Conservation (phyloP, 2,329 filamentous ascomycete species). For the Herpomyces periplanetae region DNA sequence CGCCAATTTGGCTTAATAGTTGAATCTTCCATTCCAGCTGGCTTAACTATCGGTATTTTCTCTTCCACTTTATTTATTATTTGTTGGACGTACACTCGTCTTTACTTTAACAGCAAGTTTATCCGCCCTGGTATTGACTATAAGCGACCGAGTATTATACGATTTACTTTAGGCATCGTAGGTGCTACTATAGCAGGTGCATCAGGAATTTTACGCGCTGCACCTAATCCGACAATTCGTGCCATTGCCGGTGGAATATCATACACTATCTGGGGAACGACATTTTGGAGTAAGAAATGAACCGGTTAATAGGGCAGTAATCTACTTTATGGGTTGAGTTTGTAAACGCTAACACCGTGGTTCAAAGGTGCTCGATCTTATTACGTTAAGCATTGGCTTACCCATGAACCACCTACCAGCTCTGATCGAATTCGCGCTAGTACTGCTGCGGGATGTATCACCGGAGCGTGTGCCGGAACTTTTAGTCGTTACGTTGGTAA, state of each 20-base stretch:
- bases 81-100: constrained; percentile 12
- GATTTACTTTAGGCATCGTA: constrained; percentile 16
- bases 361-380: constrained; percentile 1
- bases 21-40: too few species aligned
- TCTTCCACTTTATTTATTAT: constrained; percentile 2
- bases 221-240: constrained; percentile 24
- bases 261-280: constrained; percentile 37
- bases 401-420: too few species aligned
- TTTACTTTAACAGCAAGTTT: constrained; percentile 10
- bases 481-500: neutral
- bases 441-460: constrained; percentile 25
- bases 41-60: constrained; percentile 1
- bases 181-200: constrained; percentile 17
- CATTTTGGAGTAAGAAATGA: constrained; percentile 23
- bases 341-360: neutral
- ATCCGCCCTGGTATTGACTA: constrained; percentile 1
- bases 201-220: constrained; percentile 16
- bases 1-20: too few species aligned
- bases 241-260: constrained; percentile 31
- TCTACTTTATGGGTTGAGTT: constrained; percentile 1
- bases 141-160: constrained; percentile 3
- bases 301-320: constrained; percentile 1
- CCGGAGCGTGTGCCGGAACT: constrained; percentile 13
- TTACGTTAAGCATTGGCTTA: neutral
- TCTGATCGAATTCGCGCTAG: constrained; percentile 24